Percentiles rank a stretch among this genome's conserved stretches.
phyloP scores from a whole-genome alignment of 2,329 filamentous ascomycete species.

The Neonectria hederae region DNA sequence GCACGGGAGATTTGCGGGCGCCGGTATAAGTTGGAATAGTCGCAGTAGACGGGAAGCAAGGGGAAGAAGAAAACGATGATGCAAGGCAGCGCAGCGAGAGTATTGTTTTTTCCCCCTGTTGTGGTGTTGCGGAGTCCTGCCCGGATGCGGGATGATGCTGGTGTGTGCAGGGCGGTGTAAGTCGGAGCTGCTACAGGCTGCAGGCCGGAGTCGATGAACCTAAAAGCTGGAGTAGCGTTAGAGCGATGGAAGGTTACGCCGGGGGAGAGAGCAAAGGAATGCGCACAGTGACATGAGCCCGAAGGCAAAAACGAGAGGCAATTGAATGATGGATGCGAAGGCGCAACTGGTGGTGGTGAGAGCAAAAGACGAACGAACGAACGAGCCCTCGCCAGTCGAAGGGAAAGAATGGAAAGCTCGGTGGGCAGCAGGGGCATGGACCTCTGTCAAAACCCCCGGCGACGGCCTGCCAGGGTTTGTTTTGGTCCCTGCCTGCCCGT shows the following conservation, averaged over 20 bases:
- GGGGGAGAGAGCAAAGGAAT: constrained; percentile 1
- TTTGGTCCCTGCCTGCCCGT: constrained; percentile 30
- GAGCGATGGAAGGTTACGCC: constrained; percentile 16
- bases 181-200: constrained; percentile 38
- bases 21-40: neutral
- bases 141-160: constrained; percentile 37
- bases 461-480: constrained; percentile 28
- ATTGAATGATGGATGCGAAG: neutral
- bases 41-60: neutral
- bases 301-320: neutral
- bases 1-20: constrained; percentile 9
- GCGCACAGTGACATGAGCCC: constrained; percentile 4
- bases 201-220: constrained; percentile 20
- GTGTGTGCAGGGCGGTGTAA: constrained; percentile 43
- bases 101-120: constrained; percentile 3
- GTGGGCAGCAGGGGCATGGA: constrained; percentile 1
- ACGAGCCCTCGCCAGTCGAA: neutral
- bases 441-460: neutral
- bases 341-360: neutral
- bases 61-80: neutral
- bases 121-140: constrained; percentile 20
- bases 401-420: constrained; percentile 4
- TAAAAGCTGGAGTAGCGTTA: constrained; percentile 23
- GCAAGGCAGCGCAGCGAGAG: constrained; percentile 14
- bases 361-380: neutral